Percentiles rank a stretch among this genome's conserved stretches.
Evolutionary conservation across 257 asterid species (phyloP).

Genomic region (Solanum gracilifrons): DNA sequence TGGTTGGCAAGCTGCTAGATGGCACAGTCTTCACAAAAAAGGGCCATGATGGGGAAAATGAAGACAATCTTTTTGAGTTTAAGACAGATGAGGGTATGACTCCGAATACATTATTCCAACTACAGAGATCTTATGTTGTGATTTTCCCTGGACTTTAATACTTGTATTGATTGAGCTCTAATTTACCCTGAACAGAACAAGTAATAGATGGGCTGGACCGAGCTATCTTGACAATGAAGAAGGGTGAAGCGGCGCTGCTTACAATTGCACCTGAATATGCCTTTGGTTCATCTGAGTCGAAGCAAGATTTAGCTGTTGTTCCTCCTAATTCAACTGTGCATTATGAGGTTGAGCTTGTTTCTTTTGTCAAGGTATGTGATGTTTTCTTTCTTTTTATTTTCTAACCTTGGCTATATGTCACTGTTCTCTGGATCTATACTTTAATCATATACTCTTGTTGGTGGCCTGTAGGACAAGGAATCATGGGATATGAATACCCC

Average conservation of each 20-base stretch:
- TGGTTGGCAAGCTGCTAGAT: slow-evolving; percentile 50
- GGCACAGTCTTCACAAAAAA: slow-evolving; percentile 48
- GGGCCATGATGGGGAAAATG: slow-evolving; percentile 34
- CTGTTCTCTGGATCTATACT: background rate
- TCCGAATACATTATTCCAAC: background rate
- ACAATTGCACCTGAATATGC: slow-evolving; percentile 56
- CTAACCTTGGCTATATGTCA: background rate
- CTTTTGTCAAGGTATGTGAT: slow-evolving; percentile 44
- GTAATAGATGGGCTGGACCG: slow-evolving; percentile 54
- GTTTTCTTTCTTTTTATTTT: background rate
- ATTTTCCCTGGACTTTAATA: background rate
- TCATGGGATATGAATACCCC: slow-evolving; percentile 66
- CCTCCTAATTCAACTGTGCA: slow-evolving; percentile 57
- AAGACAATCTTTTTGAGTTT: slow-evolving; percentile 51
- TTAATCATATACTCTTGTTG: background rate
- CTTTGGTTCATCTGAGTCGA: slow-evolving; percentile 39
- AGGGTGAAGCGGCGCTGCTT: slow-evolving; percentile 48
- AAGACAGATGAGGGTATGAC: slow-evolving; percentile 57
- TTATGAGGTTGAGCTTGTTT: slow-evolving; percentile 56
- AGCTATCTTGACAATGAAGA: slow-evolving; percentile 54
- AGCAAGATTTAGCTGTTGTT: slow-evolving; percentile 46
- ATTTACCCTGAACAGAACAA: slow-evolving; percentile 34
- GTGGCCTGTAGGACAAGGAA: slow-evolving; percentile 43
- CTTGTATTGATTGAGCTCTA: background rate
- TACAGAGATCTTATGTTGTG: background rate